Conservation (phyloP, 2,329 filamentous ascomycete species). For the Pseudopyrenochaeta lycopersici region DNA sequence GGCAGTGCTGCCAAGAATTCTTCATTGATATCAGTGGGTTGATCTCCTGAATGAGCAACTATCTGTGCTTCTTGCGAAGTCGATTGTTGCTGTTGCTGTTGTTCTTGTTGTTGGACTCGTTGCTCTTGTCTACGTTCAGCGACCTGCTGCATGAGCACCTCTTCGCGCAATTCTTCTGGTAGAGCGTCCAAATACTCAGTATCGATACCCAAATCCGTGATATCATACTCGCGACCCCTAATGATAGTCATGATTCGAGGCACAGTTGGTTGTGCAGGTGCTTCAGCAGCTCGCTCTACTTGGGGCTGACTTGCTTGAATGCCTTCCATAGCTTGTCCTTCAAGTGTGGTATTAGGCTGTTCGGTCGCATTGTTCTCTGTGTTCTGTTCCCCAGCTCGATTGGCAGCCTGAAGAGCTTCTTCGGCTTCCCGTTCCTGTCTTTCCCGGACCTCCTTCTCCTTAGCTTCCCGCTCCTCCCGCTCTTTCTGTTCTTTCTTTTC, state of each 20-base stretch:
- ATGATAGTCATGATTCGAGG: conserved; percentile 81
- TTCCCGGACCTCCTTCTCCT: conserved; percentile 56
- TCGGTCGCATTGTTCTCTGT: conserved; percentile 32
- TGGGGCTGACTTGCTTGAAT: conserved; percentile 64
- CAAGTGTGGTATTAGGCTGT: conserved; percentile 49
- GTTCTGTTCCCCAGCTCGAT: conserved; percentile 41
- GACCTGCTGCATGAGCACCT: conserved; percentile 91
- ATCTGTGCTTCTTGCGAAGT: conserved; percentile 19
- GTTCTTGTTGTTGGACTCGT: conserved; percentile 43
- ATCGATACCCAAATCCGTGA: conserved; percentile 94
- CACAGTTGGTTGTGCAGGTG: conserved; percentile 39
- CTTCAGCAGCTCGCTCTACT: conserved; percentile 27
- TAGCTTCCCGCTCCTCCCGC: conserved; percentile 64
- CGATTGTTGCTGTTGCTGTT: conserved; percentile 58
- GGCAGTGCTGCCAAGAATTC: conserved; percentile 95
- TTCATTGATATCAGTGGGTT: conserved; percentile 84
- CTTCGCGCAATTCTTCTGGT: conserved; percentile 95
- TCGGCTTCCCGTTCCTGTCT: conserved; percentile 51
- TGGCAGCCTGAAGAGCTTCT: conserved; percentile 51
- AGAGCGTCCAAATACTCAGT: conserved; percentile 93
- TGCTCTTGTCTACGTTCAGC: conserved; percentile 71
- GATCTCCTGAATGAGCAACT: conserved; percentile 65
- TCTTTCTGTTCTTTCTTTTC: conserved; percentile 70
- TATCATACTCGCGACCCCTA: conserved; percentile 86
- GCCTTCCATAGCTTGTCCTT: conserved; percentile 75